These are phyloP conservation scores for Paramecium primaurelia DNA, from an alignment of 73 alveolate genomes.

Conservation along the genomic window DNA sequence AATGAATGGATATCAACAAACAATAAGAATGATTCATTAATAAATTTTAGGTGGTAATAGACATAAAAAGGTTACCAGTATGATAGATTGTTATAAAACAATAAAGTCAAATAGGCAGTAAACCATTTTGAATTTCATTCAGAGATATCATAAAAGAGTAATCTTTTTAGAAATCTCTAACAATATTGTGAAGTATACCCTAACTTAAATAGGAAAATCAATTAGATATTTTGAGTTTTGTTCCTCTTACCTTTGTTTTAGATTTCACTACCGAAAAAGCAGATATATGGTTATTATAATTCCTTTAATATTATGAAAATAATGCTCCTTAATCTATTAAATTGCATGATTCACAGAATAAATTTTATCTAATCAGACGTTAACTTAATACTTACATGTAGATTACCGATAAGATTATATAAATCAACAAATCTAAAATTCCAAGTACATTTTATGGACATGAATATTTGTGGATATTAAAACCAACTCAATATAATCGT, in stretches of 20 bases:
- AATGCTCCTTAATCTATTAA: conserved; percentile 16
- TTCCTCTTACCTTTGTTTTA: conserved; percentile 51
- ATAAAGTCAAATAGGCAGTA: neutral
- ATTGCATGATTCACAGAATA: neutral
- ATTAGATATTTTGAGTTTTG: neutral
- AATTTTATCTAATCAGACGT: neutral
- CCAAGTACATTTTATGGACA: neutral
- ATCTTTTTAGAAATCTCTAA: conserved; percentile 23
- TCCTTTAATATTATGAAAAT: conserved; percentile 10
- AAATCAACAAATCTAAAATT: neutral
- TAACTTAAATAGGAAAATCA: conserved; percentile 10
- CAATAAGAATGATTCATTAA: neutral
- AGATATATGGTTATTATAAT: neutral
- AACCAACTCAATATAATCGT: conserved; percentile 55
- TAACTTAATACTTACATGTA: neutral
- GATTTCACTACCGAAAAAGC: conserved; percentile 41
- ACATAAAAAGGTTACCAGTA: conserved; percentile 41
- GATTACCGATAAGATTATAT: neutral
- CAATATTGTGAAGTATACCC: conserved; percentile 54
- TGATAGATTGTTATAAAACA: conserved; percentile 37
- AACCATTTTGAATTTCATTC: conserved; percentile 58
- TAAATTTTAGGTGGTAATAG: conserved; percentile 46
- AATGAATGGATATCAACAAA: neutral
- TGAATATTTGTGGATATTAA: conserved; percentile 51
- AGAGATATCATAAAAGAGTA: conserved; percentile 54